phyloP scores from a whole-genome alignment of 768 basidiomycete genomes.

The Gymnopilus junonius region DNA sequence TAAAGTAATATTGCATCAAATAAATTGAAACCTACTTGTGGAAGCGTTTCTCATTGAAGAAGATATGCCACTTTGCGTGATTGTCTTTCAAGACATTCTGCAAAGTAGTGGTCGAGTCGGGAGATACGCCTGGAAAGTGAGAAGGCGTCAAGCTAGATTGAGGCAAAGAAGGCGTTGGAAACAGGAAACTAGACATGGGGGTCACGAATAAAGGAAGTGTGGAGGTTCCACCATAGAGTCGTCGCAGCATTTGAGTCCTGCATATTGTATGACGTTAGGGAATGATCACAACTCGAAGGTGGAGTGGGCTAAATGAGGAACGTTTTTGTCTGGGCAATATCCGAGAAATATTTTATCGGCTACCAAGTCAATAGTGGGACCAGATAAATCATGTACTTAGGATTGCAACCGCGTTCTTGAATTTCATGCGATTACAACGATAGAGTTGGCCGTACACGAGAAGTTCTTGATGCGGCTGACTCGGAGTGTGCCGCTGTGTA shows the following conservation, averaged over 20 bases:
- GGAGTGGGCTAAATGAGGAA: background rate
- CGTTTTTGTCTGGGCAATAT: no score
- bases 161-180: slow-evolving; percentile 9
- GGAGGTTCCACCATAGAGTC: background rate
- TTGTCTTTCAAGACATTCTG: slow-evolving; percentile 50
- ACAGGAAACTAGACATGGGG: slow-evolving; percentile 1
- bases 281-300: background rate
- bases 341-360: no score
- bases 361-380: no score
- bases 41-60: slow-evolving; percentile 48
- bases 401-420: no score
- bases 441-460: no score
- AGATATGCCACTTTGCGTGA: slow-evolving; percentile 57
- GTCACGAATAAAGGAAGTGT: background rate
- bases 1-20: background rate
- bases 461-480: no score
- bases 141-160: slow-evolving; percentile 19
- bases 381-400: no score
- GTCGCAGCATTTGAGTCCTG: background rate
- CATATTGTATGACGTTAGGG: background rate
- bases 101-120: slow-evolving; percentile 43
- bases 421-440: no score
- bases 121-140: slow-evolving; percentile 36
- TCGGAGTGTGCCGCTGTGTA: no score
- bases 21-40: slow-evolving; percentile 35